Evolutionary conservation across 257 asterid genomes (phyloP).

Genomic region (Sherardia arvensis): DNA sequence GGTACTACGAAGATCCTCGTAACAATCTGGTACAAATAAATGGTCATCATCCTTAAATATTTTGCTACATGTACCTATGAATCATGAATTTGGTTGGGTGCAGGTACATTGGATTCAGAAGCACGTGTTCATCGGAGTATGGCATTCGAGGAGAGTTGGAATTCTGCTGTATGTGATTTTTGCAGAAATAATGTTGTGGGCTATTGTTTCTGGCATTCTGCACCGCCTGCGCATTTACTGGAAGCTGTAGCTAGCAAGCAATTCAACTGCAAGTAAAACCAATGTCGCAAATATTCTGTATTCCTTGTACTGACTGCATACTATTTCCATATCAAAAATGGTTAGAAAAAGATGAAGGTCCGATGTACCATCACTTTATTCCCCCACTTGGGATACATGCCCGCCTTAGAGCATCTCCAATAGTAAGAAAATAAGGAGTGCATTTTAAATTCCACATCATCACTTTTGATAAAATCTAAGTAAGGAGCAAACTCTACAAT

Average conservation of each 20-base stretch:
- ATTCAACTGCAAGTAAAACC: too few species aligned
- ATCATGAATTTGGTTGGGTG: background rate
- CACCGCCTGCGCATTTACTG: constrained; percentile 53
- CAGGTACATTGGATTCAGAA: constrained; percentile 65
- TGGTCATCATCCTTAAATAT: background rate
- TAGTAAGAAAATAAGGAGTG: too few species aligned
- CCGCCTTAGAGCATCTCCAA: too few species aligned
- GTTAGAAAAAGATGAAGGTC: too few species aligned
- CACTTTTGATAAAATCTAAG: too few species aligned
- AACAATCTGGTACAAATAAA: constrained; percentile 49
- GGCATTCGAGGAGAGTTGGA: constrained; percentile 63
- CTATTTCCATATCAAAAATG: too few species aligned
- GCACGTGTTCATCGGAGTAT: constrained; percentile 56
- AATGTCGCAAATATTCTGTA: background rate
- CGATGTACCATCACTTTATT: too few species aligned
- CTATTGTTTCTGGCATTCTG: constrained; percentile 39
- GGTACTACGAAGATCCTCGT: constrained; percentile 63
- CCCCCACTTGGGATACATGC: too few species aligned
- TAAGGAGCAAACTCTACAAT: too few species aligned
- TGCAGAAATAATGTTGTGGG: constrained; percentile 75
- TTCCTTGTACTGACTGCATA: background rate
- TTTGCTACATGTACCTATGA: background rate
- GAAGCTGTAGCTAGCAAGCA: constrained; percentile 37
- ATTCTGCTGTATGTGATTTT: constrained; percentile 57
- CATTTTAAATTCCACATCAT: too few species aligned